Percentiles rank a stretch among this genome's conserved stretches.
Conservation (phyloP, 139 green algal genomes). For the Haematococcus lacustris region DNA sequence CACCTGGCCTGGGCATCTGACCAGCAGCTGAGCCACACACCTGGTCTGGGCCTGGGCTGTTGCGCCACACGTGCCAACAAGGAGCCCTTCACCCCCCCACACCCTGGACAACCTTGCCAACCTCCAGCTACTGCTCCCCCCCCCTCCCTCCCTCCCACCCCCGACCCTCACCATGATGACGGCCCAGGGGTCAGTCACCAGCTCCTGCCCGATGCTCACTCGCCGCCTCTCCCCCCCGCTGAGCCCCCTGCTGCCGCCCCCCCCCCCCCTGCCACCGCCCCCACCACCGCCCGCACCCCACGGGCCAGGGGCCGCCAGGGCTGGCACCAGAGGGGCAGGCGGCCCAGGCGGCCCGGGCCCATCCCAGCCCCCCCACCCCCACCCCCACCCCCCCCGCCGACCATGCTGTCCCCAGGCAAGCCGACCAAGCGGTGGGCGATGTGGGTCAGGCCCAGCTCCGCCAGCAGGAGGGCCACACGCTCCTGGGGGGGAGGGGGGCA, state of each 20-base stretch:
- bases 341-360: not conserved
- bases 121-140: too few species aligned
- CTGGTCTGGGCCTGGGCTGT: too few species aligned
- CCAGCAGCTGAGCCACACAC: too few species aligned
- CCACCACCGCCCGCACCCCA: not conserved
- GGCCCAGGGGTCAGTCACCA: conserved; percentile 50
- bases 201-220: conserved; percentile 68
- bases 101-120: too few species aligned
- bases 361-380: not conserved
- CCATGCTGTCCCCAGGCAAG: not conserved
- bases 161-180: conserved; percentile 33
- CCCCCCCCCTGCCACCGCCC: not conserved
- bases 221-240: conserved; percentile 59
- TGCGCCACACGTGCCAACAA: too few species aligned
- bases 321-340: not conserved
- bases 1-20: too few species aligned
- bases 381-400: too few species aligned
- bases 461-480: not conserved
- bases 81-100: too few species aligned
- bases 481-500: not conserved
- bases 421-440: not conserved
- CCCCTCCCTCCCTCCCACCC: too few species aligned
- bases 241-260: conserved; percentile 30
- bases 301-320: not conserved
- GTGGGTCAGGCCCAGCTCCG: not conserved